phyloP scores from a whole-genome alignment of 2,329 filamentous ascomycete genomes.

The Penicillium hordei region DNA sequence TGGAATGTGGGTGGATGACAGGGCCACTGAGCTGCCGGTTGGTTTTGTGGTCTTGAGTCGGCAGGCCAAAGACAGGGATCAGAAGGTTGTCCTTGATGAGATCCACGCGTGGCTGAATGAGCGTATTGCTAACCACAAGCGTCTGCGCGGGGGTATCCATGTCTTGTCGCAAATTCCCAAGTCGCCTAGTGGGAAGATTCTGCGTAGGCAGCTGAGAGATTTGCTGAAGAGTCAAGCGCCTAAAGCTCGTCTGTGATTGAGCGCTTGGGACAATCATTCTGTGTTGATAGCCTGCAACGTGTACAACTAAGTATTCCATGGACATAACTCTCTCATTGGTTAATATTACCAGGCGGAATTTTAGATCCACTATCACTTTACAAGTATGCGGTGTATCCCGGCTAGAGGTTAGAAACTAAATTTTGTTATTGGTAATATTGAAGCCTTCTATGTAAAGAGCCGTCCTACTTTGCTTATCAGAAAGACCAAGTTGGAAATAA shows the following conservation, averaged over 20 bases:
- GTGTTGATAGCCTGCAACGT: neutral
- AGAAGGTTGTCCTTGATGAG: conserved; percentile 8
- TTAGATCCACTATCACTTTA: no score
- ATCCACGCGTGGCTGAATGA: conserved; percentile 25
- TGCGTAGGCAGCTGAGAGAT: conserved; percentile 28
- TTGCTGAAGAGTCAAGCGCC: conserved; percentile 19
- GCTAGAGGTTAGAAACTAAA: no score
- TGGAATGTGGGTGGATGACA: conserved; percentile 23
- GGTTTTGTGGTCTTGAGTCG: conserved; percentile 21
- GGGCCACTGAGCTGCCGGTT: conserved; percentile 23
- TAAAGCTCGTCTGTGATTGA: conserved; percentile 19
- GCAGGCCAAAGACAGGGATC: conserved; percentile 9
- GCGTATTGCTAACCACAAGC: conserved; percentile 35
- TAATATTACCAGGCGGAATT: no score
- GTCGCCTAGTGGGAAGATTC: conserved; percentile 36
- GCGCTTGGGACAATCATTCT: no score
- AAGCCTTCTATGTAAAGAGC: no score
- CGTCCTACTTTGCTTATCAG: no score
- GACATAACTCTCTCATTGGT: no score
- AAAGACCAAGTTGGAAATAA: no score
- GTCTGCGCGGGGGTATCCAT: conserved; percentile 33
- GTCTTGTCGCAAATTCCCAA: conserved; percentile 36
- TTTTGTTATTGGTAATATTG: no score
- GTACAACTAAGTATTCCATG: no score
- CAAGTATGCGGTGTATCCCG: no score